Evolutionary conservation across 371 early-diverging fungal genomes (phyloP), one percentile per base, ranked within the genome.

Genomic region (Coemansia sp.): DNA sequence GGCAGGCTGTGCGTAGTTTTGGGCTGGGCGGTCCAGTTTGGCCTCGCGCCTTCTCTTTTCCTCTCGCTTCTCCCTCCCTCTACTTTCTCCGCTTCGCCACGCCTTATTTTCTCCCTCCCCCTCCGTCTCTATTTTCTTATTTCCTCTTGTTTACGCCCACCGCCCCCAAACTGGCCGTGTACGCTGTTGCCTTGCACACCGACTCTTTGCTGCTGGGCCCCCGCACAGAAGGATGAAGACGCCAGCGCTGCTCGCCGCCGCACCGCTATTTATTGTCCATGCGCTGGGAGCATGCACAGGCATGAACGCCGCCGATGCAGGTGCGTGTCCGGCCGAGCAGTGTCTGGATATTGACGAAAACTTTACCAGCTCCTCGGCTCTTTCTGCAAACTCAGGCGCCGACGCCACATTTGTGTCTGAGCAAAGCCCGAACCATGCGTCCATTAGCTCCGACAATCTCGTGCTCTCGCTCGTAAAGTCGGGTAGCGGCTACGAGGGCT

Each of bases 351-450:
- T 61, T 4, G 57, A 51, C 61, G 52, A 66, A 9, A 66, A 61
- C 33, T 79, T 81, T 52, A 57, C 42, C 52, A 35, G 55, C 7
- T 54, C 77, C 3, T 58, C 55, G 4, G 65, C 69, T 3, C 64
- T 86, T 14, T 66, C 71, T 12, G n/a, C 68, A 0, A 2, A 14
- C 6, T n/a, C 45, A 45, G 57, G 80, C 41, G 71, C 81, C 16
- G 50, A 62, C 14, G 70, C 78, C n/a, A 61, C 43, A 10, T 86
- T 82, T 81, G 78, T 81, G 16, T 70, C 81, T 8, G 83, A 82
- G 43, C 83, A 79, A 31, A 35, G 55, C 31, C 65, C 69, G 7
- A 54, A 65, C 14, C 38, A 51, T 7, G 66, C 66, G n/a, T 51
- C 69, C 11, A 16, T 62, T 35, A 41, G 54, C 7, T 34, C 48